Base-by-base conservation (phyloP, 83 land plant genomes). In the Picea abies region DNA sequence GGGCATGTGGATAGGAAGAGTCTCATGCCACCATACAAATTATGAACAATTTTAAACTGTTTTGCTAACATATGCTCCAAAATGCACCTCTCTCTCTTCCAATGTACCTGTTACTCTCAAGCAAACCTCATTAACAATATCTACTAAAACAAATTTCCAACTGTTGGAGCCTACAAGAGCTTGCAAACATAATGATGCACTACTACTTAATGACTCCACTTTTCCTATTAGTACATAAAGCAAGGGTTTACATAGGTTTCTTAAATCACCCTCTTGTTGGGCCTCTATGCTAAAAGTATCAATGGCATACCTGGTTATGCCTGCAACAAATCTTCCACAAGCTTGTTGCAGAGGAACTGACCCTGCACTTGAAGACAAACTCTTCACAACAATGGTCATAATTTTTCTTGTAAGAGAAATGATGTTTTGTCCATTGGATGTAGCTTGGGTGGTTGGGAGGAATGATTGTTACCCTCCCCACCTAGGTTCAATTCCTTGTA, bases 341-440 rank as follows among this genome's bases (percentile, higher is more conserved):
- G 97, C 94, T 72, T 90, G 91, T 26, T 97, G 99, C 63, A 94
- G 93, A 6, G 92, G 92, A 26, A 93, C 85, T 25, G 94, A 92
- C 19, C 92, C 92, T 12, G 89, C 96, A 84, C 98, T 93, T 11
- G 91, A 82, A 14, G 85, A 67, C 70, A 95, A 78, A 10, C 90
- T 89, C 61, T 85, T 86, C 63, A 90, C 84, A 16, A 96, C 81
- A 49, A 86, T 88, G 25, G 81, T 44, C 98, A 96, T 93, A 10
- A 94, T 89, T 82, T 75, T 87, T 0, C 86, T 86, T 37, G 91
- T 95, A 76, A 29, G 32, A 29, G 32, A 29, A 29, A 29, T 29
- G 32, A 29, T 29, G 32, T 29, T 29, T 29, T 29, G 86, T 32
- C 99, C 98, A 83, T 96, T 96, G 3, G 87, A 88, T 71, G 93